Evolutionary conservation across 2,329 filamentous ascomycete genomes (phyloP).

Genomic region (Biscogniauxia mediterranea): DNA sequence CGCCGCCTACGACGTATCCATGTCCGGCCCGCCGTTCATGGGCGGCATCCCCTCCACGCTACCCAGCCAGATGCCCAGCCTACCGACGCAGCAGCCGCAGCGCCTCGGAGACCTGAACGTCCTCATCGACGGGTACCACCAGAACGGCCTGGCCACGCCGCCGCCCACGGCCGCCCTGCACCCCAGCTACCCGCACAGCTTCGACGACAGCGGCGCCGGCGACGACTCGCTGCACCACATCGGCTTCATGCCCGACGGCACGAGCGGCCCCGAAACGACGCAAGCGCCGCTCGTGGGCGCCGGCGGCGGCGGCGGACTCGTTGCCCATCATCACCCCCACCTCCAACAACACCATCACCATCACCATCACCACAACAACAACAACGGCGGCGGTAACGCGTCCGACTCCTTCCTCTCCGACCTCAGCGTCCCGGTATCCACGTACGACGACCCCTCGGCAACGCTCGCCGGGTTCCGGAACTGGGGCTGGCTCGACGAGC

Average conservation of each 20-base stretch:
- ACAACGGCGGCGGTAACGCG: conserved; percentile 7
- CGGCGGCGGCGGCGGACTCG: too few relatives aligned
- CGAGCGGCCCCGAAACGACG: conserved; percentile 31
- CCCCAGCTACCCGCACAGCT: conserved; percentile 42
- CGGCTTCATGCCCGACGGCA: conserved; percentile 37
- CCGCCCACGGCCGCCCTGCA: conserved; percentile 54
- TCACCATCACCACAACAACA: too few relatives aligned
- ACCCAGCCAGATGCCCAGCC: neutral
- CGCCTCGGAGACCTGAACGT: conserved; percentile 27
- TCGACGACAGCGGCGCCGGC: conserved; percentile 35
- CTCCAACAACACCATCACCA: neutral
- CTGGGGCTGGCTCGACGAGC: conserved; percentile 4
- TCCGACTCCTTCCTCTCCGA: conserved; percentile 31
- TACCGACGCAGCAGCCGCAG: conserved; percentile 13
- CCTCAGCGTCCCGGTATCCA: conserved; percentile 22
- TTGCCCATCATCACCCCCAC: too few relatives aligned
- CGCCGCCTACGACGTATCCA: conserved; percentile 43
- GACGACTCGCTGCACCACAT: conserved; percentile 28
- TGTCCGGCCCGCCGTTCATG: neutral
- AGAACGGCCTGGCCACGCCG: conserved; percentile 54
- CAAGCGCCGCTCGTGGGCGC: too few relatives aligned
- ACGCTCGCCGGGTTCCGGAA: conserved; percentile 11
- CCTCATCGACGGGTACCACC: conserved; percentile 48
- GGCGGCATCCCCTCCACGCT: neutral
- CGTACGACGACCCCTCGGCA: conserved; percentile 9